Evolutionary conservation across 2,329 filamentous ascomycete species (phyloP), one percentile per base, ranked within the genome.

Genomic region (Dothistroma pini): DNA sequence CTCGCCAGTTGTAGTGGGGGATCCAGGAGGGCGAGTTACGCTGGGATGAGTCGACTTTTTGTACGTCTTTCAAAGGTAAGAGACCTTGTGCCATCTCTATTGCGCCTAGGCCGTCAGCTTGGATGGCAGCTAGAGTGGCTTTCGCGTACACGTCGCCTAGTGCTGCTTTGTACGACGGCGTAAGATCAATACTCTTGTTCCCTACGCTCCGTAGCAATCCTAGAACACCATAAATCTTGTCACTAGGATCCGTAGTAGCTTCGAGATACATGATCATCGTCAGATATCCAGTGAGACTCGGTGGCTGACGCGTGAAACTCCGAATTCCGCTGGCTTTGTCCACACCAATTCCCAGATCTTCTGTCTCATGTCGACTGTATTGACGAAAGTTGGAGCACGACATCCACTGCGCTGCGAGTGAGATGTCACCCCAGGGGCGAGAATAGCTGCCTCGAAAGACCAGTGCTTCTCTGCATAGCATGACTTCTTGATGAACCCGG

Each of bases 211-310:
- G 50, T n/a, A 48, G 11, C 4, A 63, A 58, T 10, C 61, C 61
- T 11, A 63, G 34, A n/a, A 60, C 25, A n/a, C 61, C 58, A 35
- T 63, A 63, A 14, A 63, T 44, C 49, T 63, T 63, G n/a, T 60
- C 61, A 1, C 34, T 29, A 2, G 61, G 58, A 12, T 51, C 12
- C 1, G 61, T 57, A 14, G 52, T n/a, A n/a, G n/a, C 51, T 6
- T 34, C 19, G 7, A 56, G 32, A 51, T 47, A n/a, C 6, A 44
- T 31, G 31, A n/a, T 47, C 10, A 59, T n/a, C 29, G 10, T 21
- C 16, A 14, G 32, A 14, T 22, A 50, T 32, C 8, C 10, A 12
- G 16, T 6, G 14, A 16, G 12, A 11, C n/a, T 1, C 14, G n/a
- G 31, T 34, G 31, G 52, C 16, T 21, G 38, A 16, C 38, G 14